Percentiles rank a stretch among this genome's conserved stretches.
Evolutionary conservation across 1,139 yeast species (phyloP).

Genomic region (Taphrina communis): DNA sequence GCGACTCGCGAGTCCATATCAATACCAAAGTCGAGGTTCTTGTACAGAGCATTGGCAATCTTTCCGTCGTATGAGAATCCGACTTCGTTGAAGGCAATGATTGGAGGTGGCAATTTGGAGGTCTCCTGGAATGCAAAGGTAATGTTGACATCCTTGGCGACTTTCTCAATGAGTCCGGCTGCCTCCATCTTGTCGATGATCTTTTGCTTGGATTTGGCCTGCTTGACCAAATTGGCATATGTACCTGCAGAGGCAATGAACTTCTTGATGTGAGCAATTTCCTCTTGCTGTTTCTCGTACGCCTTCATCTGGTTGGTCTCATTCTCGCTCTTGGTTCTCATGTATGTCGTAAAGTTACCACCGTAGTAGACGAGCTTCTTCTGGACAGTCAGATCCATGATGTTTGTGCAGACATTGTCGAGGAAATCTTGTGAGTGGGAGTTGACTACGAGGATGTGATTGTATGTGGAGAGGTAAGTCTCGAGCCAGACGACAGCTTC

Average conservation of each 20-base stretch:
- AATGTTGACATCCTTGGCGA: slow-evolving; percentile 89
- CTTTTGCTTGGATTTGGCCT: slow-evolving; percentile 99
- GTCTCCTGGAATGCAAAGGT: slow-evolving; percentile 93
- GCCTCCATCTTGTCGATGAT: slow-evolving; percentile 99
- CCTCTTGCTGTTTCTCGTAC: slow-evolving; percentile 81
- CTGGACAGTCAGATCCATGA: slow-evolving; percentile 92
- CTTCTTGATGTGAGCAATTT: slow-evolving; percentile 96
- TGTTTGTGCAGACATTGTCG: slow-evolving; percentile 97
- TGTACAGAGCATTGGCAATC: slow-evolving; percentile 84
- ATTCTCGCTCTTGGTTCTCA: slow-evolving; percentile 89
- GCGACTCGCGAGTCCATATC: slow-evolving; percentile 99
- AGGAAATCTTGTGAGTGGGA: slow-evolving; percentile 99
- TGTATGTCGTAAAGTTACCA: slow-evolving; percentile 98
- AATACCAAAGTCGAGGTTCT: slow-evolving; percentile 91
- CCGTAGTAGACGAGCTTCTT: slow-evolving; percentile 76
- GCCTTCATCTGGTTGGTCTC: slow-evolving; percentile 99
- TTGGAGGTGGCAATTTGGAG: slow-evolving; percentile 98
- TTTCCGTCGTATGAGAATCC: slow-evolving; percentile 91
- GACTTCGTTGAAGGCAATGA: slow-evolving; percentile 84
- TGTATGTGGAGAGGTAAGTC: slow-evolving; percentile 93
- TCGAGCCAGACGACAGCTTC: slow-evolving; percentile 98
- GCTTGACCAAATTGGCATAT: slow-evolving; percentile 96
- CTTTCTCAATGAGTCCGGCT: slow-evolving; percentile 94
- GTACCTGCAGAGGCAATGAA: slow-evolving; percentile 99
- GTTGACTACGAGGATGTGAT: slow-evolving; percentile 88